Conservation (phyloP, 73 alveolate genomes). For the Tetrahymena malaccensis region DNA sequence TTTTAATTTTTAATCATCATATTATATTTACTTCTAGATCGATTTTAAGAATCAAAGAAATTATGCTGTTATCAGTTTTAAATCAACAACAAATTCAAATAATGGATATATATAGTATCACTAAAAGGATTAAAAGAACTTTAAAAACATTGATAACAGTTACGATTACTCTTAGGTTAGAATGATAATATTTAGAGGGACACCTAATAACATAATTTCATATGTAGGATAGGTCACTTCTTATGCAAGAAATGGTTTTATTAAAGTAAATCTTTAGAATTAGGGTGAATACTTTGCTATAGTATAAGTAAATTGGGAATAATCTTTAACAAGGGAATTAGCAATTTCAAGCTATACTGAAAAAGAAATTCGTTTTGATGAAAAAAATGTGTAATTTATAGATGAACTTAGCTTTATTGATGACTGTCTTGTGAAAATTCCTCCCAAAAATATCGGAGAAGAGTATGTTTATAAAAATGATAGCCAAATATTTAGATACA, state of each 20-base stretch:
- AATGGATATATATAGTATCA: constrained; percentile 55
- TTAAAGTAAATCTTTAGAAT: constrained; percentile 48
- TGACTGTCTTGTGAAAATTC: constrained; percentile 21
- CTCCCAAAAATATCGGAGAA: constrained; percentile 9
- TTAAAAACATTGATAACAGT: constrained; percentile 58
- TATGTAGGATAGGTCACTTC: constrained; percentile 78
- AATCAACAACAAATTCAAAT: constrained; percentile 8
- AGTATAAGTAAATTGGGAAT: constrained; percentile 66
- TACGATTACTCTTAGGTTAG: constrained; percentile 35
- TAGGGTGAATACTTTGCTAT: constrained; percentile 78
- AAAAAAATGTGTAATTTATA: background rate
- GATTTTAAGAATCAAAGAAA: constrained; percentile 15
- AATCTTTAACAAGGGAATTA: constrained; percentile 16
- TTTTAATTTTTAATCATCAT: constrained; percentile 47
- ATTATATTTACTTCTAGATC: constrained; percentile 12
- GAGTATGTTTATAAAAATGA: constrained; percentile 16
- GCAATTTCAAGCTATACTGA: constrained; percentile 13
- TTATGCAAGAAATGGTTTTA: constrained; percentile 69
- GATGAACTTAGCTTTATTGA: background rate
- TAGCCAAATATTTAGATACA: constrained; percentile 2
- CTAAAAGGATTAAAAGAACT: constrained; percentile 49
- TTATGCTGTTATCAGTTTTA: constrained; percentile 38
- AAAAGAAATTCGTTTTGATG: constrained; percentile 14
- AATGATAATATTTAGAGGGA: constrained; percentile 10
- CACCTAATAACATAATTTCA: constrained; percentile 44